Percentiles rank a stretch among this genome's conserved stretches.
Evolutionary conservation across 2,329 filamentous ascomycete genomes (phyloP).

Genomic region (Monilinia laxa): DNA sequence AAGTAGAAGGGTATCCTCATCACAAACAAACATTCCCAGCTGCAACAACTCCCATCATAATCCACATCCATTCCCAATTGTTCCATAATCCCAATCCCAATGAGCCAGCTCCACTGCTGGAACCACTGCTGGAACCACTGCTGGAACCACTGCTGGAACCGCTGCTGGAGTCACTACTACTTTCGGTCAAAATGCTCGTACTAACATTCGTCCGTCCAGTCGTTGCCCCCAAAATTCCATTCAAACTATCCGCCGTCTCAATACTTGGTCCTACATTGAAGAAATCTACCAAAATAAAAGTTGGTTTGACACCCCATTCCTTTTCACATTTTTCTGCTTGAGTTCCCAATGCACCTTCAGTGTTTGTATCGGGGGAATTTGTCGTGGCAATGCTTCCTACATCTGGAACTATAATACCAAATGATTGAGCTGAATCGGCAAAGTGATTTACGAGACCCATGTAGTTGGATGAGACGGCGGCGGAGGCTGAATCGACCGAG

Average conservation of each 20-base stretch:
- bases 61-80: slow-evolving; percentile 6
- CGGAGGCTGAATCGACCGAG: slow-evolving; percentile 47
- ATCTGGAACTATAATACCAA: slow-evolving; percentile 60
- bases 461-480: slow-evolving; percentile 57
- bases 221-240: slow-evolving; percentile 47
- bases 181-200: slow-evolving; percentile 30
- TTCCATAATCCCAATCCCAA: not conserved
- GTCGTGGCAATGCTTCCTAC: slow-evolving; percentile 60
- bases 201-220: slow-evolving; percentile 33
- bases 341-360: slow-evolving; percentile 53
- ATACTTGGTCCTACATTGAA: slow-evolving; percentile 72
- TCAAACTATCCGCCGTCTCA: slow-evolving; percentile 66
- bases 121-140: slow-evolving; percentile 6
- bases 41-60: slow-evolving; percentile 12
- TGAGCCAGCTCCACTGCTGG: not conserved
- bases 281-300: slow-evolving; percentile 77
- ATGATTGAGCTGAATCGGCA: slow-evolving; percentile 57
- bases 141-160: slow-evolving; percentile 18
- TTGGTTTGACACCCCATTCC: slow-evolving; percentile 64
- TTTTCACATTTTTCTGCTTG: slow-evolving; percentile 54
- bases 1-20: not conserved
- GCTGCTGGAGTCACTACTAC: not conserved
- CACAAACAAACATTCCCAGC: not conserved
- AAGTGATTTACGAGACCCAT: slow-evolving; percentile 82
- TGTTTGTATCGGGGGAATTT: slow-evolving; percentile 55